phyloP scores from a whole-genome alignment of 1,284 basidiomycete species.

The Entoloma clypeatum region DNA sequence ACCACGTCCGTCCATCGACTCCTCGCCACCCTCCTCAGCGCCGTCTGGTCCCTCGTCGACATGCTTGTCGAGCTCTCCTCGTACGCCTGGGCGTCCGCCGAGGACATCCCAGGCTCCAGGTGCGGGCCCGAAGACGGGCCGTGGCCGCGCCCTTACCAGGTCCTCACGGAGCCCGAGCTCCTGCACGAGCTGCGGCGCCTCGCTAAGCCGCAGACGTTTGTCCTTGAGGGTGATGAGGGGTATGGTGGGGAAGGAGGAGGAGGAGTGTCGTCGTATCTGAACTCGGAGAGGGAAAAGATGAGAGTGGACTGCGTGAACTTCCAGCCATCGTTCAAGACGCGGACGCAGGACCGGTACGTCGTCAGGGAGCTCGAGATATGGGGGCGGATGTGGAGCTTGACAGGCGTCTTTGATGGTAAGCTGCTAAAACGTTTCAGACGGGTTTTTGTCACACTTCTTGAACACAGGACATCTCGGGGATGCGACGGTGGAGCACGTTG shows the following conservation, averaged over 20 bases:
- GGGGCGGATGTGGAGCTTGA: constrained; percentile 57
- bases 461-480: constrained; percentile 62
- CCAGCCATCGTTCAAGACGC: constrained; percentile 49
- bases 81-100: constrained; percentile 41
- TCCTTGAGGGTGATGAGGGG: constrained; percentile 35
- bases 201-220: constrained; percentile 45
- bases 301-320: constrained; percentile 58
- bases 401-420: constrained; percentile 68
- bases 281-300: no score
- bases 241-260: no score
- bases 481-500: constrained; percentile 63
- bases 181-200: constrained; percentile 45
- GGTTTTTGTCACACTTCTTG: constrained; percentile 12
- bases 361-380: constrained; percentile 53
- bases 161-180: constrained; percentile 44
- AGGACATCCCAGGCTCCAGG: constrained; percentile 56
- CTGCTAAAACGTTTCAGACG: constrained; percentile 11
- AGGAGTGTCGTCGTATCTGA: no score
- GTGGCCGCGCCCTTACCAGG: constrained; percentile 56
- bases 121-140: constrained; percentile 57
- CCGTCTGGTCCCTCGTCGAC: constrained; percentile 23
- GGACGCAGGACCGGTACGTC: constrained; percentile 59
- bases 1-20: constrained; percentile 13
- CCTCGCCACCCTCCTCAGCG: constrained; percentile 11
- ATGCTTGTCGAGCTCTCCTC: constrained; percentile 37